Evolutionary conservation across 2,329 filamentous ascomycete species (phyloP), one percentile per base, ranked within the genome.

Genomic region (Fusarium fujikuroi): DNA sequence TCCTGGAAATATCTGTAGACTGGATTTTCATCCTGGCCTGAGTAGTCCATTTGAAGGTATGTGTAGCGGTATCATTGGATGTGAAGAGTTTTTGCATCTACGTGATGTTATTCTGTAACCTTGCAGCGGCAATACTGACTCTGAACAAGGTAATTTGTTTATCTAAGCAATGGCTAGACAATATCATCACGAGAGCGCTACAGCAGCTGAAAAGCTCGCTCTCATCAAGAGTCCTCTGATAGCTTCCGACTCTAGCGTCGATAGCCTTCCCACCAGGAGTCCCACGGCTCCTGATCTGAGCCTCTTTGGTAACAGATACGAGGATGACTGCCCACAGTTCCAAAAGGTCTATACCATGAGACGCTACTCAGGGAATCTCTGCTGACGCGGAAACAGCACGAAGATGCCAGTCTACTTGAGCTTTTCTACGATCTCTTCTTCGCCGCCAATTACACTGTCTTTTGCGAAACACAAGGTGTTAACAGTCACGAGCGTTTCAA

Each of bases 381-480:
- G 3, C 54, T 60, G 15, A 67, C 63, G 19, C 32, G 10, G 12
- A 47, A n/a, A 43, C 37, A 81, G 80, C 77, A 82, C 40, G 79
- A 80, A 56, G 81, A 83, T 63, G 80, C 81, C 1, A 82, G 78
- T 39, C 68, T 81, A 8, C 77, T 83, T 2, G 82, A 83, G 60
- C 77, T 83, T 12, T 83, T 83, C 70, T 83, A 79, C 56, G 82
- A 83, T 61, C 77, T 83, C 2, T 83, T 83, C 75, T 83, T 83
- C 39, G 82, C 91, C 11, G 90, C 89, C 63, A 92, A 92, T 74
- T 83, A 92, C 60, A 89, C 88, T 9, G 90, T 90, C 18, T 92
- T 92, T 74, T 76, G 78, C 18, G 73, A 79, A 46, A 80, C 63
- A 9, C 78, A 80, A 50, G 56, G 78, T 37, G 78, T 83, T 42